A percentile compares a stretch with the other conserved stretches of the same genome.
Evolutionary conservation across 2,329 filamentous ascomycete genomes (phyloP).

Genomic region (Fusarium euwallaceae): DNA sequence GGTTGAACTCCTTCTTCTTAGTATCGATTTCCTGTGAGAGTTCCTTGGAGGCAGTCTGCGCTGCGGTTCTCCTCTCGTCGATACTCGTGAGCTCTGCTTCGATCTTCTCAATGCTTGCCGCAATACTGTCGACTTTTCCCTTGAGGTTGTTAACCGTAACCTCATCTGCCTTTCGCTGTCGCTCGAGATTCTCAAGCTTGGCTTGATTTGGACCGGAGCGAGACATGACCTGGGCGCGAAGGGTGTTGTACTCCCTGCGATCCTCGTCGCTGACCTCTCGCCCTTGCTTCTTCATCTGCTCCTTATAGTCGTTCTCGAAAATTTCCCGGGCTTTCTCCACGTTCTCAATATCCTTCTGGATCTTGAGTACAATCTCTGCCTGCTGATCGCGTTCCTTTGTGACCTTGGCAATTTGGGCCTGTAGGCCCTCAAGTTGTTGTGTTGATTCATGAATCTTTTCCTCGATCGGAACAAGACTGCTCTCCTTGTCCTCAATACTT

Average conservation of each 20-base stretch:
- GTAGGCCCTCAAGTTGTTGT: slow-evolving; percentile 76
- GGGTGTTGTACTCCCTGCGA: slow-evolving; percentile 87
- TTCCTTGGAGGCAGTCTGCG: slow-evolving; percentile 74
- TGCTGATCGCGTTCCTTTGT: slow-evolving; percentile 83
- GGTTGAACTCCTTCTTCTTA: slow-evolving; percentile 93
- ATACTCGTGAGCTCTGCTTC: slow-evolving; percentile 78
- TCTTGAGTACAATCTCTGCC: slow-evolving; percentile 74
- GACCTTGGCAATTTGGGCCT: slow-evolving; percentile 77
- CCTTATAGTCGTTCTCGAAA: slow-evolving; percentile 89
- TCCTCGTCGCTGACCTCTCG: slow-evolving; percentile 88
- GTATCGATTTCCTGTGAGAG: slow-evolving; percentile 82
- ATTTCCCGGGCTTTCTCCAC: slow-evolving; percentile 92
- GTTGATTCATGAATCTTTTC: slow-evolving; percentile 89
- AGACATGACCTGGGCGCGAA: slow-evolving; percentile 87
- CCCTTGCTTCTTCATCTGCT: slow-evolving; percentile 87
- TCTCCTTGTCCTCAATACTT: slow-evolving; percentile 87
- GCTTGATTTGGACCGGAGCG: slow-evolving; percentile 84
- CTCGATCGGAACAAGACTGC: slow-evolving; percentile 87
- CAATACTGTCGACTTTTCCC: slow-evolving; percentile 84
- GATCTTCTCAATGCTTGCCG: slow-evolving; percentile 80
- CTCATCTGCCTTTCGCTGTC: slow-evolving; percentile 91
- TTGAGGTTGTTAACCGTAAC: slow-evolving; percentile 91
- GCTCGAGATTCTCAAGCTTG: slow-evolving; percentile 86
- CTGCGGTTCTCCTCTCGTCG: slow-evolving; percentile 74
- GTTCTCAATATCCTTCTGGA: slow-evolving; percentile 82